These are phyloP conservation scores for Leptomonas pyrrhocoris DNA, from an alignment of 208 protist genomes.

Conservation along the genomic window DNA sequence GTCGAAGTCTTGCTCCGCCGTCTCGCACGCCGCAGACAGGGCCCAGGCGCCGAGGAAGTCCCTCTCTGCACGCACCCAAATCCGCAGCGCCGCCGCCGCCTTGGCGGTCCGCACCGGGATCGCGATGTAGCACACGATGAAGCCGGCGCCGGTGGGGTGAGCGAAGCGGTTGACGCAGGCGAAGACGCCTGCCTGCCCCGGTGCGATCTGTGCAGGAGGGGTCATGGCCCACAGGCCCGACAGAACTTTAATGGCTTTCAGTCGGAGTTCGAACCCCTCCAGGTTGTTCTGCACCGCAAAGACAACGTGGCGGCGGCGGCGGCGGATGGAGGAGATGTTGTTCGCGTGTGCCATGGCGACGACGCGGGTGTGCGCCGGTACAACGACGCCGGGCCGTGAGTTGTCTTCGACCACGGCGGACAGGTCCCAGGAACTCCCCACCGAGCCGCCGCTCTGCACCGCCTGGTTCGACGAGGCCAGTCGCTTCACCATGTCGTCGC, in stretches of 20 bases:
- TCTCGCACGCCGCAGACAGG: constrained; percentile 44
- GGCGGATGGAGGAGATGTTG: constrained; percentile 36
- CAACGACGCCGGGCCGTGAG: constrained; percentile 52
- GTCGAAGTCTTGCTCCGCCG: constrained; percentile 34
- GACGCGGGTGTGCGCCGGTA: constrained; percentile 62
- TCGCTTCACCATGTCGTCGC: constrained; percentile 23
- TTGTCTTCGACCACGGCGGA: constrained; percentile 55
- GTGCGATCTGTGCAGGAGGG: constrained; percentile 48
- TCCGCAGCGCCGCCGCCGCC: constrained; percentile 34
- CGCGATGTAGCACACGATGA: constrained; percentile 73
- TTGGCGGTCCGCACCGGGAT: constrained; percentile 15
- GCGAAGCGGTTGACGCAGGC: constrained; percentile 75
- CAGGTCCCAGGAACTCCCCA: constrained; percentile 34
- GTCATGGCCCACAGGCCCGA: constrained; percentile 72
- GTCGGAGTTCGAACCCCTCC: constrained; percentile 43
- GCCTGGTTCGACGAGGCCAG: constrained; percentile 28
- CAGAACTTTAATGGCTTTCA: constrained; percentile 65
- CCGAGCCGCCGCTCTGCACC: constrained; percentile 5
- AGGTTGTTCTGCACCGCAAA: constrained; percentile 64
- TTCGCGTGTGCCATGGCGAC: constrained; percentile 62
- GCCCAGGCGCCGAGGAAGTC: constrained; percentile 62
- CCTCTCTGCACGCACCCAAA: constrained; percentile 67
- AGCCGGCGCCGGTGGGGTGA: constrained; percentile 76
- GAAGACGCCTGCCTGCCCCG: constrained; percentile 45
- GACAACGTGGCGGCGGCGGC: constrained; percentile 59